Evolutionary conservation across 1,284 basidiomycete genomes (phyloP), one percentile per base, ranked within the genome.

Genomic region (Exobasidium rhododendri): DNA sequence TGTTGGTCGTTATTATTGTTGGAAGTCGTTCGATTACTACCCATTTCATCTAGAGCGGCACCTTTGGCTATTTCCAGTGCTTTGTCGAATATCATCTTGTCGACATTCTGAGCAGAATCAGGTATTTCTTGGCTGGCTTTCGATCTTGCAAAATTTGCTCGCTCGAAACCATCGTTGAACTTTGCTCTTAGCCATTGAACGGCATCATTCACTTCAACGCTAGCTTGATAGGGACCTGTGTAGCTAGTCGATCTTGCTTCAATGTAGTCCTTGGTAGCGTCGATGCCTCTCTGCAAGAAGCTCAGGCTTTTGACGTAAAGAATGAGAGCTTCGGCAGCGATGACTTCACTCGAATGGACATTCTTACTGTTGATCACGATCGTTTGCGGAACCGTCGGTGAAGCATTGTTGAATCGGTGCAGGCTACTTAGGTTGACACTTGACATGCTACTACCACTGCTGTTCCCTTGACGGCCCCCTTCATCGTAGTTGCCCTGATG

Each of bases 251-350:
- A 65, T n/a, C 71, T 70, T 35, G 75, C 72, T 7, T 73, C 70
- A 30, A 82, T 77, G 81, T 83, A 83, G 66, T 81, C 83, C 54
- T 71, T 67, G 65, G 67, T 69, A 7, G 61, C 62, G 28, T 67
- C 82, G 77, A 94, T 92, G 10, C 92, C 94, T 78, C 89, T 89
- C 81, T 94, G 90, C 61, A 93, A 86, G 80, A 97, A 97, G 0
- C 88, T 86, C 85, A 97, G 89, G 46, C 94, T 85, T 67, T 93
- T 89, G 83, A 97, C 88, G 82, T 97, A 97, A 58, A 98, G 85
- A 45, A 93, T 88, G 43, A 96, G 87, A 58, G 82, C 93, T 85
- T 82, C 92, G 83, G 83, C 89, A 83, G 80, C 78, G 4, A 81
- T 71, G 4, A 78, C 66, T 30, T 82, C 82, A 22, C 45, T 57